These are phyloP conservation scores for Penicillium thymicola DNA, from an alignment of 2,329 filamentous ascomycete genomes.

Conservation along the genomic window DNA sequence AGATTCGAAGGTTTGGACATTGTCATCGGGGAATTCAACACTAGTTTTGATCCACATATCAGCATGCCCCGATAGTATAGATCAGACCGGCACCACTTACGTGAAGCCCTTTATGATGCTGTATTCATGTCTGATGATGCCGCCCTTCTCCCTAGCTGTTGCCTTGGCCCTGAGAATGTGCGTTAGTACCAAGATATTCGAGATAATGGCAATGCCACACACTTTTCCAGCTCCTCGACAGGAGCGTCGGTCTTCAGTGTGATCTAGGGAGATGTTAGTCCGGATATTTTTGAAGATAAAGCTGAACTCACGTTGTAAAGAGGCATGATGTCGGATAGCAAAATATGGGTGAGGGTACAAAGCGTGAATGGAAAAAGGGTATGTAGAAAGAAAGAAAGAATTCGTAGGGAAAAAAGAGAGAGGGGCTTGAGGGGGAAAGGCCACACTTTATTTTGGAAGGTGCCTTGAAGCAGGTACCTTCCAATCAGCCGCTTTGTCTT, in stretches of 20 bases:
- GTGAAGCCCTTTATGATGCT: constrained; percentile 87
- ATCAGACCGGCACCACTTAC: constrained; percentile 54
- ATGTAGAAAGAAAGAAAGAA: not conserved
- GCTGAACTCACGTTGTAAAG: constrained; percentile 37
- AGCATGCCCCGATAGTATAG: not conserved
- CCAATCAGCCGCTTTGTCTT: not conserved
- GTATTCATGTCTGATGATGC: constrained; percentile 80
- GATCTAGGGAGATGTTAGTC: constrained; percentile 54
- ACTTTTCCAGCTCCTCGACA: constrained; percentile 66
- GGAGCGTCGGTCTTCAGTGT: constrained; percentile 72
- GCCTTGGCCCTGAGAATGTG: constrained; percentile 65
- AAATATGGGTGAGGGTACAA: not conserved
- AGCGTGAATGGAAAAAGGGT: not conserved
- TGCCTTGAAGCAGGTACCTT: constrained; percentile 9
- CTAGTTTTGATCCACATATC: constrained; percentile 45
- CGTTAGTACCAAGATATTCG: constrained; percentile 10
- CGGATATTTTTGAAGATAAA: not conserved
- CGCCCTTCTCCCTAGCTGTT: constrained; percentile 69
- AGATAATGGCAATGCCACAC: constrained; percentile 27
- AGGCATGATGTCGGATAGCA: constrained; percentile 30
- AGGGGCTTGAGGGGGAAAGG: not conserved
- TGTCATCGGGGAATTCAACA: constrained; percentile 67
- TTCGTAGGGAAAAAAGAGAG: not conserved
- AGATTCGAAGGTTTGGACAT: constrained; percentile 61
- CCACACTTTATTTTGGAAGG: not conserved